Conservation (phyloP, 2,329 filamentous ascomycete genomes). For the Penicillium capsulatum region DNA sequence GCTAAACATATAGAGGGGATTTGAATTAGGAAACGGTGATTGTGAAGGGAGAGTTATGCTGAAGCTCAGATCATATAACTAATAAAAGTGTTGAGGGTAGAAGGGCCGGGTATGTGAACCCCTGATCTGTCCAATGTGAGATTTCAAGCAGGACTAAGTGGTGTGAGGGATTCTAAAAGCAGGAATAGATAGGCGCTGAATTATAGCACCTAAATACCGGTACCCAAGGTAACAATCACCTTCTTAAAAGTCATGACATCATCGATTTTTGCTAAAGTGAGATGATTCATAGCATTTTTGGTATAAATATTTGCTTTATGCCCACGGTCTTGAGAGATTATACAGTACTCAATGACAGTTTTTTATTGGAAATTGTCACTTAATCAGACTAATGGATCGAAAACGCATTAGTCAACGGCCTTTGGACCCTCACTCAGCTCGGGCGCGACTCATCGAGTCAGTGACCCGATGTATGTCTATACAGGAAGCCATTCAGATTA, state of each 20-base stretch:
- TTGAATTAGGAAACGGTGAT: too few species aligned
- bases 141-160: too few species aligned
- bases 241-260: background rate
- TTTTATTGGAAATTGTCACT: background rate
- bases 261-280: background rate
- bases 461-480: background rate
- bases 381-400: background rate
- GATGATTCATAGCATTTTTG: background rate
- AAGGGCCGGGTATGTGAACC: too few species aligned
- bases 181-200: background rate
- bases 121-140: too few species aligned
- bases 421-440: background rate
- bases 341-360: background rate
- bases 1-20: too few species aligned
- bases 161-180: background rate
- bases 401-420: background rate
- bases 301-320: background rate
- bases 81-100: too few species aligned
- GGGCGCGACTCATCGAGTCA: background rate
- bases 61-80: too few species aligned
- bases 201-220: background rate
- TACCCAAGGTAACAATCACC: too few species aligned
- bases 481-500: constrained; percentile 1
- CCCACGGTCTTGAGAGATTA: background rate
- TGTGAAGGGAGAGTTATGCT: too few species aligned